Evolutionary conservation across 1,284 basidiomycete species (phyloP).

Genomic region (Sphagnurus paluster): DNA sequence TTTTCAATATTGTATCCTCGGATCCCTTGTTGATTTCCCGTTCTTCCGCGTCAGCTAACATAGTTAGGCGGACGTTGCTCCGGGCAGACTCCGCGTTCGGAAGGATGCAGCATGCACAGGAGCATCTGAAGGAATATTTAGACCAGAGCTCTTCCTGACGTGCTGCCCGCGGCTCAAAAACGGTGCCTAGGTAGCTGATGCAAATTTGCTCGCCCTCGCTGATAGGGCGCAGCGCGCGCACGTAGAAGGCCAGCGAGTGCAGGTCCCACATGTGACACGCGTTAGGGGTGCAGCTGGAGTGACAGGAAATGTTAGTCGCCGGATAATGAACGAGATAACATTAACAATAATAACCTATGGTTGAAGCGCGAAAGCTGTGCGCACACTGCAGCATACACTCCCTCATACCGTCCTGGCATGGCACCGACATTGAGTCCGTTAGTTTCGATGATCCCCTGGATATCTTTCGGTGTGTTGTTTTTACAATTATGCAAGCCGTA

Average conservation of each 20-base stretch:
- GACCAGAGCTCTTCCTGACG: slow-evolving; percentile 8
- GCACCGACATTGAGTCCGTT: slow-evolving; percentile 11
- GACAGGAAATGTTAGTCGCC: not conserved
- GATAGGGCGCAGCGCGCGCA: slow-evolving; percentile 15
- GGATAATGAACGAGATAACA: not conserved
- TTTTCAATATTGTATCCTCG: slow-evolving; percentile 10
- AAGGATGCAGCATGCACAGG: slow-evolving; percentile 17
- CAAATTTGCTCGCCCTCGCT: slow-evolving; percentile 15
- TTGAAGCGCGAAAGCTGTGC: slow-evolving; percentile 1
- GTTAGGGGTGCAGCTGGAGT: slow-evolving; percentile 15
- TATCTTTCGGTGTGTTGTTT: slow-evolving; percentile 1
- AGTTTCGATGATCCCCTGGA: slow-evolving; percentile 10
- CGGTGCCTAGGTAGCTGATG: slow-evolving; percentile 9
- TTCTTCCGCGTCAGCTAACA: not conserved
- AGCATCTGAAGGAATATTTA: slow-evolving; percentile 21
- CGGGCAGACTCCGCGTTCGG: slow-evolving; percentile 12
- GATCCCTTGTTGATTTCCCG: not conserved
- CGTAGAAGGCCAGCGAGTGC: slow-evolving; percentile 5
- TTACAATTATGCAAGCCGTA: slow-evolving; percentile 16
- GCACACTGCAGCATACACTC: slow-evolving; percentile 5
- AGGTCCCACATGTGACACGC: slow-evolving; percentile 9
- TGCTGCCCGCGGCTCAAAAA: slow-evolving; percentile 1
- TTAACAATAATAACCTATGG: slow-evolving; percentile 8
- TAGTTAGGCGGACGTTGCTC: slow-evolving; percentile 17
- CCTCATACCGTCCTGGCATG: slow-evolving; percentile 12